Evolutionary conservation across 2,329 filamentous ascomycete genomes (phyloP), one percentile per base, ranked within the genome.

Genomic region (Immersiporthe knoxdaviesiana): DNA sequence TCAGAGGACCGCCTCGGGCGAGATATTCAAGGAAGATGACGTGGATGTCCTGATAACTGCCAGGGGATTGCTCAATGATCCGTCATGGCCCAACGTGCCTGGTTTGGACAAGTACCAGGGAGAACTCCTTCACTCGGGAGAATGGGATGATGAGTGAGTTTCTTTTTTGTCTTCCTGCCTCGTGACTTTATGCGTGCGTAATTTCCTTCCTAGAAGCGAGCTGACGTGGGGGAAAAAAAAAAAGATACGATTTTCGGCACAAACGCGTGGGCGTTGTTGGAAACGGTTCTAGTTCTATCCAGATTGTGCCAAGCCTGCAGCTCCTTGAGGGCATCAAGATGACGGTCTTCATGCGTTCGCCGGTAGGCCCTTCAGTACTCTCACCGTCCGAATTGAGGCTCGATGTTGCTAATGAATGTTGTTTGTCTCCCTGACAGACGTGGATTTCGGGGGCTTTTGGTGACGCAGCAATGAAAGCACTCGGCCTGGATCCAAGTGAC

Each of bases 211-310:
- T 11, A 37, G 56, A 24, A 27, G 16, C 35, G 30, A 56, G 62
- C 66, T 70, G 62, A 70, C 56, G 3, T 50, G 21, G 18, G 24
- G 58, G 56, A 39, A 39, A 44, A 44, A 10, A n/a, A n/a, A n/a
- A n/a, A 47, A 83, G 80, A 30, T 84, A 82, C 71, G 81, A 85
- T 73, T 84, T 84, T 63, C 78, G 73, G 56, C 79, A 81, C 70
- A 86, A 86, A 75, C 77, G 77, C 66, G 77, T 87, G 21, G 84
- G 81, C 10, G 76, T 87, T 5, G 82, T 87, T 60, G 85, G 85
- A n/a, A 83, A 83, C 67, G 85, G 85, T 16, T 84, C 83, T 27
- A 85, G 83, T 71, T 81, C 80, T 1, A 85, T 86, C 70, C 85
- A 87, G 70, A 86, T 87, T 66, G 79, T 87, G 11, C 84, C 85